These are phyloP conservation scores for Tuber magnatum DNA, from an alignment of 495 filamentous ascomycete species.

Conservation along the genomic window DNA sequence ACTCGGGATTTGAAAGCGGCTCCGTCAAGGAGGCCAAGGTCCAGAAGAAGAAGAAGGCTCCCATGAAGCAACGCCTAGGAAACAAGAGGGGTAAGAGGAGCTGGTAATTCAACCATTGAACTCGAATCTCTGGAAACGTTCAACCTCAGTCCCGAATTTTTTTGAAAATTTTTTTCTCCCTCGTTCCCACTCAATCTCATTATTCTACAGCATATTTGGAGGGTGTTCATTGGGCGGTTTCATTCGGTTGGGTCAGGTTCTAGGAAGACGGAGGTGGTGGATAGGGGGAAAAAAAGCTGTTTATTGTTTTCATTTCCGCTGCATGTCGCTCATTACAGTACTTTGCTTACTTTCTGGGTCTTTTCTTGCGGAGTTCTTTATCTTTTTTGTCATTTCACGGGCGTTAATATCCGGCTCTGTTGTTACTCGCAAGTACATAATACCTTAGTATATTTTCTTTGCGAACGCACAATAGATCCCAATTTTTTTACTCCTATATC, in stretches of 20 bases:
- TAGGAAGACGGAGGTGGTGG: neutral
- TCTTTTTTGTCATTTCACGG: neutral
- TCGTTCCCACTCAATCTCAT: constrained; percentile 15
- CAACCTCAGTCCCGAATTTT: neutral
- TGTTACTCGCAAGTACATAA: constrained; percentile 3
- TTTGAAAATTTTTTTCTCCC: neutral
- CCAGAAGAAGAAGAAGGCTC: constrained; percentile 32
- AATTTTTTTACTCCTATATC: neutral
- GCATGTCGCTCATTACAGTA: neutral
- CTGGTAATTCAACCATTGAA: constrained; percentile 8
- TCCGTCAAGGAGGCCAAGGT: constrained; percentile 19
- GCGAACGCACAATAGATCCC: constrained; percentile 4
- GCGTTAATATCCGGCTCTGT: neutral
- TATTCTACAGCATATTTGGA: constrained; percentile 8
- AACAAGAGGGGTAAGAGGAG: constrained; percentile 30
- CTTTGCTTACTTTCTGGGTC: neutral
- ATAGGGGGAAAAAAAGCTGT: neutral
- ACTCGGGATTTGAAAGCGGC: constrained; percentile 3
- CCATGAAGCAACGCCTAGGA: constrained; percentile 32
- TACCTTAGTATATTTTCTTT: neutral
- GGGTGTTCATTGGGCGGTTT: neutral
- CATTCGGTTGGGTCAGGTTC: neutral
- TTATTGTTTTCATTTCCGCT: neutral
- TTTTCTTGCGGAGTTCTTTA: neutral
- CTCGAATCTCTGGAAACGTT: neutral